A percentile compares a stretch with the other conserved stretches of the same genome.
Evolutionary conservation across 768 basidiomycete species (phyloP).

Genomic region (Tephrocybe rancida): DNA sequence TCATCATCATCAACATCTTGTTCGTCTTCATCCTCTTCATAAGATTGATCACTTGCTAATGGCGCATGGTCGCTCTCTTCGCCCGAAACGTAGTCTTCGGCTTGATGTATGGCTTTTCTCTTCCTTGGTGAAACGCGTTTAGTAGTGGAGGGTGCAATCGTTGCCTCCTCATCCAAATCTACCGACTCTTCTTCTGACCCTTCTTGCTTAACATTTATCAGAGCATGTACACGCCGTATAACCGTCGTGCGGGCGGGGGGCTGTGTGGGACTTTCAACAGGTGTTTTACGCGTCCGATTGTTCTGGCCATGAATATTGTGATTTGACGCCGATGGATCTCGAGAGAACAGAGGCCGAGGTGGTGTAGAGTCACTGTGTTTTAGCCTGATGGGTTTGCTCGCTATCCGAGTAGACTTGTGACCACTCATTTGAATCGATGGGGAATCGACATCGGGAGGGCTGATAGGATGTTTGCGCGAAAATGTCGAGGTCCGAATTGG

Average conservation of each 20-base stretch:
- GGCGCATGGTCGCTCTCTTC: slow-evolving; percentile 6
- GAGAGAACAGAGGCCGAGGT: not conserved
- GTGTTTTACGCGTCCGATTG: slow-evolving; percentile 13
- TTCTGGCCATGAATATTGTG: not conserved
- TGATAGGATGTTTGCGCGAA: slow-evolving; percentile 28
- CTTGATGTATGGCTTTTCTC: slow-evolving; percentile 6
- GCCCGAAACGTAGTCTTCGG: slow-evolving; percentile 8
- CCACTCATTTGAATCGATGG: slow-evolving; percentile 18
- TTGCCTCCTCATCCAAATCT: not conserved
- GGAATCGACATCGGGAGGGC: slow-evolving; percentile 26
- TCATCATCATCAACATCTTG: slow-evolving; percentile 46
- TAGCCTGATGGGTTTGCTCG: slow-evolving; percentile 11
- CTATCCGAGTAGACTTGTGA: slow-evolving; percentile 12
- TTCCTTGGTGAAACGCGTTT: slow-evolving; percentile 4
- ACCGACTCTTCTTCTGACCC: slow-evolving; percentile 32
- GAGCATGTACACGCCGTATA: slow-evolving; percentile 67
- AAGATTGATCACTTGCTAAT: slow-evolving; percentile 7
- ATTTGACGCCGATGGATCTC: not conserved
- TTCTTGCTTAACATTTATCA: slow-evolving; percentile 68
- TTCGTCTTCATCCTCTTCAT: slow-evolving; percentile 33
- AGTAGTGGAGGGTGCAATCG: not conserved
- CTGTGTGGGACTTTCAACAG: slow-evolving; percentile 11
- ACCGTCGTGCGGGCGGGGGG: slow-evolving; percentile 33
- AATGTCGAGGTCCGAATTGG: slow-evolving; percentile 28
- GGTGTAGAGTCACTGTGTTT: slow-evolving; percentile 9